Percentiles rank a stretch among this genome's conserved stretches.
Conservation (phyloP, 1,284 basidiomycete species). For the Mycena sp. region DNA sequence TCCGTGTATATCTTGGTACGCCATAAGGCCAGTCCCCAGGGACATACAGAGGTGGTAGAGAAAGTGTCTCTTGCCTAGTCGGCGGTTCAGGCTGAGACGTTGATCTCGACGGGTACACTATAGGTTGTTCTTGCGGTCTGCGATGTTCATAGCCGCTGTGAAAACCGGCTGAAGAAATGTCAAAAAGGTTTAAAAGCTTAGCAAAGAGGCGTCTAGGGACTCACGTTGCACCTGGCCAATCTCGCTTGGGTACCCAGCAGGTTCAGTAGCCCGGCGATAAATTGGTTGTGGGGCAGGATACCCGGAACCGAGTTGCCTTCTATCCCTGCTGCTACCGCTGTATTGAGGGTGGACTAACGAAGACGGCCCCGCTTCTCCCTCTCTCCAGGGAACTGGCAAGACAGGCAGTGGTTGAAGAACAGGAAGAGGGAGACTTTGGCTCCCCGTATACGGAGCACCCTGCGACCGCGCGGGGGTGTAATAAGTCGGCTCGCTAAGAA, state of each 20-base stretch:
- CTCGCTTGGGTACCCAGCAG: conserved; percentile 12
- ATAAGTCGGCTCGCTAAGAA: conserved; percentile 44
- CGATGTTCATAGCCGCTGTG: conserved; percentile 15
- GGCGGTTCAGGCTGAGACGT: too few relatives aligned
- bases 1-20: not conserved
- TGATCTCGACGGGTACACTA: not conserved
- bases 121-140: not conserved
- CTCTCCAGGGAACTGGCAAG: conserved; percentile 35
- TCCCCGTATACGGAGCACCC: conserved; percentile 34
- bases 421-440: conserved; percentile 29
- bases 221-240: conserved; percentile 6
- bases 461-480: conserved; percentile 33
- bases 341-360: conserved; percentile 31
- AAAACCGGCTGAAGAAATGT: not conserved
- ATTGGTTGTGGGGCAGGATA: conserved; percentile 20
- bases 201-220: not conserved
- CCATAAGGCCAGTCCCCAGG: not conserved
- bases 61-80: too few relatives aligned
- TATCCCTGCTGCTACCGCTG: not conserved
- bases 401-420: conserved; percentile 28
- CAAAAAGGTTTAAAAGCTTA: not conserved
- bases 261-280: conserved; percentile 22
- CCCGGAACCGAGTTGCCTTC: conserved; percentile 6
- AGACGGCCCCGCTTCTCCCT: conserved; percentile 47
- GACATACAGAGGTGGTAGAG: conserved; percentile 12